Evolutionary conservation across 148 eudicot genomes (phyloP).

Genomic region (Limonium bicolor): DNA sequence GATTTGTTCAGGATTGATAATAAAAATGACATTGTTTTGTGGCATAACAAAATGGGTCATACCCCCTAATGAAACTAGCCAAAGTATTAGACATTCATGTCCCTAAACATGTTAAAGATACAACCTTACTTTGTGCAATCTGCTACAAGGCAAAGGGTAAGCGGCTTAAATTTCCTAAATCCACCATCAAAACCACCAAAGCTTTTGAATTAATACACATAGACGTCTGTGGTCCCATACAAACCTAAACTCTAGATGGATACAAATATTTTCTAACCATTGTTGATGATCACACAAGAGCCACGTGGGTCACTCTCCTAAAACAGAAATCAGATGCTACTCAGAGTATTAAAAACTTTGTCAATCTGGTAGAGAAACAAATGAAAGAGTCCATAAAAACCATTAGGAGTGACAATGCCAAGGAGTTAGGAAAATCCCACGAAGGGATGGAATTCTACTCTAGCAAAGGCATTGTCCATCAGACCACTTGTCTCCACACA

Average conservation of each 20-base stretch:
- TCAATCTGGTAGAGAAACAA: neutral
- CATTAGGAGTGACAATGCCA: neutral
- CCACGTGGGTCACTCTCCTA: neutral
- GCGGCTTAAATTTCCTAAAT: neutral
- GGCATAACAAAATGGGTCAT: neutral
- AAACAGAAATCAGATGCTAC: neutral
- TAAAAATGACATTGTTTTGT: neutral
- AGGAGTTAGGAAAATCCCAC: neutral
- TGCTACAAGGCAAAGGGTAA: neutral
- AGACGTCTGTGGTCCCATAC: neutral
- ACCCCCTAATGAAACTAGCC: neutral
- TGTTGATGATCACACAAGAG: neutral
- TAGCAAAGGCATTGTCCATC: neutral
- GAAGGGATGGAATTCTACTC: too few relatives aligned
- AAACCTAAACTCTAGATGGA: neutral
- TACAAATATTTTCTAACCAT: neutral
- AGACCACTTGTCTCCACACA: neutral
- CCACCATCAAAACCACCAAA: neutral
- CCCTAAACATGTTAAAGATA: too few relatives aligned
- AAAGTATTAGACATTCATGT: neutral
- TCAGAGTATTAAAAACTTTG: neutral
- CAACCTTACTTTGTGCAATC: neutral
- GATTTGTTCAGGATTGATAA: too few relatives aligned
- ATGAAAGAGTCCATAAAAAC: neutral
- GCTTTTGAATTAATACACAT: conserved; percentile 2